A percentile compares a stretch with the other conserved stretches of the same genome.
Evolutionary conservation across 495 filamentous ascomycete genomes (phyloP).

Genomic region (Oidiodendron maius): DNA sequence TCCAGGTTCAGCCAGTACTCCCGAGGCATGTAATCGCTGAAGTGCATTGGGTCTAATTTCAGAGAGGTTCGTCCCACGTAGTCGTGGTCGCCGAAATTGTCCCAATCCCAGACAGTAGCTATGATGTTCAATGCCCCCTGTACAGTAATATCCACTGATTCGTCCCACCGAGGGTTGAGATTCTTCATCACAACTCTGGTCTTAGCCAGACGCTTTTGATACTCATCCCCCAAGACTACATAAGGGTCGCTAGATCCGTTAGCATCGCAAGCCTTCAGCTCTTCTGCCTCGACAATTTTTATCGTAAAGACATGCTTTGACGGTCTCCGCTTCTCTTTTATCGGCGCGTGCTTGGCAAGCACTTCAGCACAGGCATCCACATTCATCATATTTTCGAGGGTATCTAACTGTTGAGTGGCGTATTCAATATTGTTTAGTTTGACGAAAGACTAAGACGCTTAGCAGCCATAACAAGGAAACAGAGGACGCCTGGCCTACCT

Average conservation of each 20-base stretch:
- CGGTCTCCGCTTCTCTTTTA: constrained; percentile 51
- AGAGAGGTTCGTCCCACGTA: constrained; percentile 91
- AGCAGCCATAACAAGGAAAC: background rate
- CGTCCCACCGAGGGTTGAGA: constrained; percentile 96
- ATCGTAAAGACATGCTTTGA: constrained; percentile 96
- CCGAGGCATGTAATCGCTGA: constrained; percentile 87
- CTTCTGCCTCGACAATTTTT: constrained; percentile 98
- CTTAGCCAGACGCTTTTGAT: constrained; percentile 94
- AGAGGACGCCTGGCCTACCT: constrained; percentile 50
- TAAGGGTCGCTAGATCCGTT: constrained; percentile 95
- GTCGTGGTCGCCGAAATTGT: constrained; percentile 94
- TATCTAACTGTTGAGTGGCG: constrained; percentile 83
- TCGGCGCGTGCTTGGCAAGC: constrained; percentile 52
- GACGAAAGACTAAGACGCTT: constrained; percentile 67
- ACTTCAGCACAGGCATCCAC: constrained; percentile 90
- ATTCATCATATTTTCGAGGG: constrained; percentile 80
- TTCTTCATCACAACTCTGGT: constrained; percentile 87
- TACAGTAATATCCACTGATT: constrained; percentile 92
- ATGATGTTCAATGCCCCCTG: constrained; percentile 88
- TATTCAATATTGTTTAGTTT: constrained; percentile 98
- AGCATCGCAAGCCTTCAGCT: constrained; percentile 94
- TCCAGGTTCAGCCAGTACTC: constrained; percentile 98
- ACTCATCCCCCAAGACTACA: constrained; percentile 94
- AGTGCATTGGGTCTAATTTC: constrained; percentile 91
- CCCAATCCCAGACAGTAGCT: constrained; percentile 98